Base-by-base conservation (phyloP, 2,329 filamentous ascomycete genomes). In the Talaromyces sp. region DNA sequence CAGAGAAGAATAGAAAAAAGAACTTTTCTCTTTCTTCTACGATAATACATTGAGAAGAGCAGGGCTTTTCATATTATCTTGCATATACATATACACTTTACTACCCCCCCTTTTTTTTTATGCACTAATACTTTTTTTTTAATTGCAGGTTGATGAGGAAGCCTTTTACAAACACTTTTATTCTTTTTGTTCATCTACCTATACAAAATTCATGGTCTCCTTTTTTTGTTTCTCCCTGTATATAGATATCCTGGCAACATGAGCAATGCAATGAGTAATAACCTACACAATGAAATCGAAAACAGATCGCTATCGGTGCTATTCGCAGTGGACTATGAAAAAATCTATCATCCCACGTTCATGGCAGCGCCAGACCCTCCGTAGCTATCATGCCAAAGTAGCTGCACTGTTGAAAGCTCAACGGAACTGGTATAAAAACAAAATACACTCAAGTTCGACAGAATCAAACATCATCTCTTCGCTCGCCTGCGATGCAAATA, bases 401-500 rank as follows among this genome's bases (percentile, higher is more conserved):
- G 49, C 19, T 29, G 31, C 49, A 52, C 24, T 52, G 21, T 52
- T 29, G 26, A 52, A 52, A 52, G 49, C 8, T 27, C 21, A 52
- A 52, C 21, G 14, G 49, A 21, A 52, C 24, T 50, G 43, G 24
- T 50, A 26, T 21, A 57, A 57, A 57, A 57, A 24, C 24, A 56
- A 35, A 35, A 46, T 21, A 56, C 17, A 52, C 13, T 10, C 26
- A 19, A 53, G 51, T 53, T 31, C n/a, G 26, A 41, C 51, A 54
- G 31, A 26, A 26, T 55, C 29, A 29, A 29, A 52, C 27, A 52
- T 52, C 49, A 29, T 31, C 31, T 62, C 50, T 49, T 62, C 60
- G 56, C 60, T 62, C 58, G 61, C 61, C 61, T 57, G 61, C 58
- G 59, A 62, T 62, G 57, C 55, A 62, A 60, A 60, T 46, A 59